A percentile compares a stretch with the other conserved stretches of the same genome.
phyloP scores from a whole-genome alignment of 2,329 filamentous ascomycete species.

The Penicillium nordicum region DNA sequence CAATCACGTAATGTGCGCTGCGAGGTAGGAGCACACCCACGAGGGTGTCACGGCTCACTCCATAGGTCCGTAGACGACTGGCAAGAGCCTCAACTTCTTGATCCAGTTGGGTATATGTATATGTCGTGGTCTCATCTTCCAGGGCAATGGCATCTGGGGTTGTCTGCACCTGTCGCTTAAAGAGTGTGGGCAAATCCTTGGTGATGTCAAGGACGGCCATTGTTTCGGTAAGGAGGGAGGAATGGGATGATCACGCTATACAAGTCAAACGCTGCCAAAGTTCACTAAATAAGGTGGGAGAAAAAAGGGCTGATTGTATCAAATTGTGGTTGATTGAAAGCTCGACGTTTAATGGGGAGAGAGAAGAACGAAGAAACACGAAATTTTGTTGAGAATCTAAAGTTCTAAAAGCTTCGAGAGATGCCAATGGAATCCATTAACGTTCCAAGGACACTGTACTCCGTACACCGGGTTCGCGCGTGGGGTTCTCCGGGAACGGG shows the following conservation, averaged over 20 bases:
- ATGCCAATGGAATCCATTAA: neutral
- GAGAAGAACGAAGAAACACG: neutral
- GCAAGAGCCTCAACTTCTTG: conserved; percentile 63
- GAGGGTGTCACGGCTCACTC: conserved; percentile 68
- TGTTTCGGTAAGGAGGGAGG: conserved; percentile 14
- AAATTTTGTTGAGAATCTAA: conserved; percentile 7
- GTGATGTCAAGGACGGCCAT: conserved; percentile 67
- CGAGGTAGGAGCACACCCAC: conserved; percentile 73
- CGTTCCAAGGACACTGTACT: neutral
- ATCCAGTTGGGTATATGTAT: conserved; percentile 72
- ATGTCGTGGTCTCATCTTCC: conserved; percentile 64
- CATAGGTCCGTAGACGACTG: conserved; percentile 60
- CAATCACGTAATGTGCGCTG: conserved; percentile 75
- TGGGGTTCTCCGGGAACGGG: conserved; percentile 3
- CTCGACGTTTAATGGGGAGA: neutral
- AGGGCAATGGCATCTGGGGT: conserved; percentile 69
- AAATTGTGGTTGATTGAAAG: neutral
- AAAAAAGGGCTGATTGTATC: neutral
- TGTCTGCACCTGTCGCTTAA: conserved; percentile 63
- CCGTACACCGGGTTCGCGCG: neutral
- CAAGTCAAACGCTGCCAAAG: neutral
- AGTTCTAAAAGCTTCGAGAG: conserved; percentile 1
- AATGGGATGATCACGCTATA: neutral
- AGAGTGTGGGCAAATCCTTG: conserved; percentile 71
- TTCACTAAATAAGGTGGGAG: neutral